Conservation (phyloP, 2,329 filamentous ascomycete species). For the Aspergillus novoparasiticus region DNA sequence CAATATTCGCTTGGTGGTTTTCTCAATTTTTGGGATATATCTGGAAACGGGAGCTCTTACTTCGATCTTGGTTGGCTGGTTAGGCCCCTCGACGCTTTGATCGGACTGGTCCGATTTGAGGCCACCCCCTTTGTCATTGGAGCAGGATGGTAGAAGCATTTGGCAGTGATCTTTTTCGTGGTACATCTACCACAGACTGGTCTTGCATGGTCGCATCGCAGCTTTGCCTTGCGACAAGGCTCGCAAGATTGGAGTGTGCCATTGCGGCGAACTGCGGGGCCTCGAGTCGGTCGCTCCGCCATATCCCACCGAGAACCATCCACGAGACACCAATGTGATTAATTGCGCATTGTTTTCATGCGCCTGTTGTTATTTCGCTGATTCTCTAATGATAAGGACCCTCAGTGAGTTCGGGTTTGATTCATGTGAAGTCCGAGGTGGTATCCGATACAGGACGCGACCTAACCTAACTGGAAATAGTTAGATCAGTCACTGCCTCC, state of each 20-base stretch:
- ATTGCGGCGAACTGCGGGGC: slow-evolving; percentile 36
- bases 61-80: slow-evolving; percentile 26
- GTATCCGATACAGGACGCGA: not conserved
- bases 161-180: slow-evolving; percentile 31
- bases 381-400: not conserved
- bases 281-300: not conserved
- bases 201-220: slow-evolving; percentile 39
- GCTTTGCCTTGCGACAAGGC: slow-evolving; percentile 41
- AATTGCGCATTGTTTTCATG: not conserved
- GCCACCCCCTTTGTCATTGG: slow-evolving; percentile 38
- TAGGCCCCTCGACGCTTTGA: slow-evolving; percentile 18
- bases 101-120: slow-evolving; percentile 14
- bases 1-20: not conserved
- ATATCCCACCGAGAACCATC: not conserved
- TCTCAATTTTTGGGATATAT: not conserved
- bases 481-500: not conserved
- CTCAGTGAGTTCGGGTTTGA: not conserved
- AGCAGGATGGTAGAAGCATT: slow-evolving; percentile 42
- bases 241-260: slow-evolving; percentile 41
- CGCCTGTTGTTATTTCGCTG: not conserved
- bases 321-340: not conserved
- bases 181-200: slow-evolving; percentile 37
- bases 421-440: not conserved
- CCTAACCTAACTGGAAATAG: not conserved
- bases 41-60: slow-evolving; percentile 16